These are phyloP conservation scores for Mycena indigotica DNA, from an alignment of 768 basidiomycete genomes.

Conservation along the genomic window DNA sequence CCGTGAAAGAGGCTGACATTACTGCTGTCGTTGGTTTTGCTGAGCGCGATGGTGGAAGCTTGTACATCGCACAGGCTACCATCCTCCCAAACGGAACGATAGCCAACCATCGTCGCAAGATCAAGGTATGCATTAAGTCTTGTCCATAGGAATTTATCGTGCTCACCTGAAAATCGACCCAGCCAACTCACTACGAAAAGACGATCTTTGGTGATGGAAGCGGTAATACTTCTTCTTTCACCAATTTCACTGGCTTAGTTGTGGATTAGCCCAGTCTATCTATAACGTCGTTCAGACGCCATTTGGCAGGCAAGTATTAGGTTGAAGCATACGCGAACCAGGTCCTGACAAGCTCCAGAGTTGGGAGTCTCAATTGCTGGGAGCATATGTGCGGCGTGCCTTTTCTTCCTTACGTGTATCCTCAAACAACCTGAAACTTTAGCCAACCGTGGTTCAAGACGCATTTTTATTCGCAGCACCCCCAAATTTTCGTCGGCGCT, in stretches of 20 bases:
- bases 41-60: slow-evolving; percentile 29
- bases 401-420: not conserved
- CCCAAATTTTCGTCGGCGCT: slow-evolving; percentile 33
- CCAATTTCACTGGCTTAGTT: not conserved
- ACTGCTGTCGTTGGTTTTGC: slow-evolving; percentile 33
- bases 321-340: too few relatives aligned
- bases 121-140: slow-evolving; percentile 28
- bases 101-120: slow-evolving; percentile 33
- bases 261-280: slow-evolving; percentile 33
- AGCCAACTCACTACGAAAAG: slow-evolving; percentile 36
- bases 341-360: slow-evolving; percentile 4
- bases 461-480: slow-evolving; percentile 34
- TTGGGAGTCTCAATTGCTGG: slow-evolving; percentile 35
- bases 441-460: slow-evolving; percentile 36
- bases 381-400: slow-evolving; percentile 30
- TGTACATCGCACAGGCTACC: slow-evolving; percentile 32
- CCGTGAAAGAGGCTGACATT: slow-evolving; percentile 30
- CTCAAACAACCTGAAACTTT: too few relatives aligned
- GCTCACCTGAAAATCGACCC: slow-evolving; percentile 8
- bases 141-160: slow-evolving; percentile 7
- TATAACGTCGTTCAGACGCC: slow-evolving; percentile 33
- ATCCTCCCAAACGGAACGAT: slow-evolving; percentile 31
- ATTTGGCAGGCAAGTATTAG: slow-evolving; percentile 20
- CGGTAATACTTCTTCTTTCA: slow-evolving; percentile 19
- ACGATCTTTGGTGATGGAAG: slow-evolving; percentile 34